Base-by-base conservation (phyloP, 345 rosid species). In the Eucalyptus erythrocorys region DNA sequence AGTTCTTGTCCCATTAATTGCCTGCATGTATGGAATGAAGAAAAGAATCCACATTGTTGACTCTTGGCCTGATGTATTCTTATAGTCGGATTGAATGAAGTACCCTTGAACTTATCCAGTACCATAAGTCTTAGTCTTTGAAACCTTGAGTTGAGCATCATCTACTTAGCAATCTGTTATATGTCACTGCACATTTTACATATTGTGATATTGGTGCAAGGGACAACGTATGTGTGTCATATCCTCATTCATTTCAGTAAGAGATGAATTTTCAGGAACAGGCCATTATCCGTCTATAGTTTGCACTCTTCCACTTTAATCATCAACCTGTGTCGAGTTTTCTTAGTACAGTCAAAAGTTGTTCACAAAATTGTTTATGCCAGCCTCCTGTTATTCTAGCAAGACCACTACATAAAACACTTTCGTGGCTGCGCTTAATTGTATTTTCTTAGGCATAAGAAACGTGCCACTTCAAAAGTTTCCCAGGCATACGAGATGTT, bases 1-100 rank as follows among this genome's bases (percentile, higher is more conserved):
- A 97, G 94, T 88, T 94, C 95, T 91, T 97, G 96, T 88, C 99
- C 99, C 99, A 94, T 94, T 90, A 97, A 80, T 90, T 96, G 91
- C 92, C 99, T 97, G 92, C 89, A 57, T 13, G 66, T 24, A 40
- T 84, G 59, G 59, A 42, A 71, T 88, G 21, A 50, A 34, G 68
- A 53, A 40, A 68, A 48, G 11, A 49, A 49, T 50, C 5, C 61
- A 68, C 24, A 26, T 66, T 87, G 85, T 87, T n/a, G n/a, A 48
- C 26, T 15, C n/a, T 34, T 55, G 55, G n/a, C 48, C 1, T 42
- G 34, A 49, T 19, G 30, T 50, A 49, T 86, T 50, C 21, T 86
- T 27, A 86, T 42, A 19, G n/a, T 86, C 10, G 2, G 43, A 86
- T 32, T 86, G 87, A 51, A 50, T 30, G 22, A 85, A 53, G 26